These are phyloP conservation scores for Colletotrichum tofieldiae DNA, from an alignment of 2,329 filamentous ascomycete species.

Conservation along the genomic window DNA sequence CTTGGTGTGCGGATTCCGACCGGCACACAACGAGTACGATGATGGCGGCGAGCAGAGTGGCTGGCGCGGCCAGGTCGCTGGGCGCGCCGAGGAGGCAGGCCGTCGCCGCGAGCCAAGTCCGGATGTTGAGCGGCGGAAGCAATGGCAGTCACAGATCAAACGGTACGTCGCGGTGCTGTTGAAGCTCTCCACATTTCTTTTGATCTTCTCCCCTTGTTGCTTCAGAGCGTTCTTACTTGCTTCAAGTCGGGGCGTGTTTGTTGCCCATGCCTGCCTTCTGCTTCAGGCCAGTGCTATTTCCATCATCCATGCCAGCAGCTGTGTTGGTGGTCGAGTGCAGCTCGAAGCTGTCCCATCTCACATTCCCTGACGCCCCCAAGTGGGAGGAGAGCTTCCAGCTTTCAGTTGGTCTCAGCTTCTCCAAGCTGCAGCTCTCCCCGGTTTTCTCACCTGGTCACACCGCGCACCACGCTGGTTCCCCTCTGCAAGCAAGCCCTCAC, in stretches of 20 bases:
- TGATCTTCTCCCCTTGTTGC: constrained; percentile 3
- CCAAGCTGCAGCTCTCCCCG: not conserved
- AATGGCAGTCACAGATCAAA: constrained; percentile 30
- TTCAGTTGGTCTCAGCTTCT: constrained; percentile 1
- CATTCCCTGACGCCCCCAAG: not conserved
- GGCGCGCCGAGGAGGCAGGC: constrained; percentile 22
- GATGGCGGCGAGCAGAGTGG: constrained; percentile 39
- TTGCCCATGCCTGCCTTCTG: not conserved
- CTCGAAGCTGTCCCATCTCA: constrained; percentile 3
- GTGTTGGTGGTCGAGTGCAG: constrained; percentile 16
- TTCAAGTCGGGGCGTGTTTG: constrained; percentile 2
- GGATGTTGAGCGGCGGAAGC: constrained; percentile 29
- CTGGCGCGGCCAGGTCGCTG: constrained; percentile 31
- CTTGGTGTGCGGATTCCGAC: constrained; percentile 10
- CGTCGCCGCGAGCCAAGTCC: constrained; percentile 18
- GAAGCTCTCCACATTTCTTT: constrained; percentile 26
- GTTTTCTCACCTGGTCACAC: constrained; percentile 6
- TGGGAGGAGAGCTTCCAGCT: constrained; percentile 23
- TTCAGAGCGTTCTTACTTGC: constrained; percentile 11
- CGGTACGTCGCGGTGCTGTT: constrained; percentile 31
- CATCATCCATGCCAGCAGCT: not conserved
- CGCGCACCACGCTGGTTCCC: not conserved
- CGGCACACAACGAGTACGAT: constrained; percentile 47
- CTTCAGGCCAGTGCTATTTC: not conserved
- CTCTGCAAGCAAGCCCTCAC: constrained; percentile 23